phyloP scores from a whole-genome alignment of 306 rosid species.

The Heteromeles arbutifolia region DNA sequence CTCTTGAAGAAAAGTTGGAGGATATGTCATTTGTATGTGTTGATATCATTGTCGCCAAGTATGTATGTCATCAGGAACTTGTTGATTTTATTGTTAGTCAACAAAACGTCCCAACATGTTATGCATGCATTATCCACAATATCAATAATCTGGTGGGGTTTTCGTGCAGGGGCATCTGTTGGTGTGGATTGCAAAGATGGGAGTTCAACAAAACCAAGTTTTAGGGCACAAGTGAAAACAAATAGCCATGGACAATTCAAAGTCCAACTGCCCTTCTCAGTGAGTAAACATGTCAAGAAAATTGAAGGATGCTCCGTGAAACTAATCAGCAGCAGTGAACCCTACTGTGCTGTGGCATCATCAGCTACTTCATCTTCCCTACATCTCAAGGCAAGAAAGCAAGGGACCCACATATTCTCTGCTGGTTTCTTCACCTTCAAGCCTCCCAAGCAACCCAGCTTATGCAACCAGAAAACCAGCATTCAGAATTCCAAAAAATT shows the following conservation, averaged over 20 bases:
- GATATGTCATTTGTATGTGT: no score
- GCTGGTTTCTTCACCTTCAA: slow-evolving; percentile 85
- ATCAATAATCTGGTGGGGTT: background rate
- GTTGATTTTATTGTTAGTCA: background rate
- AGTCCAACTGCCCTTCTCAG: slow-evolving; percentile 56
- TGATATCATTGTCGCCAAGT: no score
- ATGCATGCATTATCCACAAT: background rate
- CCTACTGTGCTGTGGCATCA: slow-evolving; percentile 62
- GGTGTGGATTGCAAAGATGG: slow-evolving; percentile 66
- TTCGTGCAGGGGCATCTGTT: slow-evolving; percentile 62
- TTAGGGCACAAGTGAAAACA: slow-evolving; percentile 56
- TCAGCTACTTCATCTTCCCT: slow-evolving; percentile 45
- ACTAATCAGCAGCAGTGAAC: slow-evolving; percentile 53
- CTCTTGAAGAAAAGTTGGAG: no score
- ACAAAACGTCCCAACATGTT: background rate
- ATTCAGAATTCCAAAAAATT: slow-evolving; percentile 19
- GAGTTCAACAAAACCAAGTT: slow-evolving; percentile 24
- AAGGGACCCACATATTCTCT: slow-evolving; percentile 52
- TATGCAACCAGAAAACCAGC: slow-evolving; percentile 46
- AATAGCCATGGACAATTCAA: slow-evolving; percentile 54
- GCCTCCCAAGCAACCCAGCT: slow-evolving; percentile 48
- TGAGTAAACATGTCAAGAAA: slow-evolving; percentile 47
- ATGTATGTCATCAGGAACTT: no score
- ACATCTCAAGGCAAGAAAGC: slow-evolving; percentile 38
- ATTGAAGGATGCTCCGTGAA: slow-evolving; percentile 58